These are phyloP conservation scores for Coccinonectria pachysandricola DNA, from an alignment of 2,329 filamentous ascomycete genomes.

Conservation along the genomic window DNA sequence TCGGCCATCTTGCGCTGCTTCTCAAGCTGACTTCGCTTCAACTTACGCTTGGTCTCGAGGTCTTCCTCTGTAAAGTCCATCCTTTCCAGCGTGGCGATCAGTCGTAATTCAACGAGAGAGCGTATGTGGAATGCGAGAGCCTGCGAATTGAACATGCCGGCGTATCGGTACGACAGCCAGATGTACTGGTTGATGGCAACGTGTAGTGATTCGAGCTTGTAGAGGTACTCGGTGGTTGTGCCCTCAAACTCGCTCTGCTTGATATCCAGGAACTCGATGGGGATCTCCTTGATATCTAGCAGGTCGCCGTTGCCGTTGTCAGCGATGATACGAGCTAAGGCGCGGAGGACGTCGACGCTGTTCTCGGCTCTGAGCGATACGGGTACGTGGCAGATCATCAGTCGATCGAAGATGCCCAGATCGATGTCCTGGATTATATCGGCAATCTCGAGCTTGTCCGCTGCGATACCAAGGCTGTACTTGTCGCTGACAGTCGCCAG, in stretches of 20 bases:
- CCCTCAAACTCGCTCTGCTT: slow-evolving; percentile 31
- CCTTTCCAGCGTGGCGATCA: slow-evolving; percentile 38
- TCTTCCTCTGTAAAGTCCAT: slow-evolving; percentile 38
- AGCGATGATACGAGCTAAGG: slow-evolving; percentile 61
- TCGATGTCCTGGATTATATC: slow-evolving; percentile 64
- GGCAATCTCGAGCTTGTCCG: slow-evolving; percentile 54
- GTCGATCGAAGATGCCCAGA: slow-evolving; percentile 62
- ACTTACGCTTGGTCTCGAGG: slow-evolving; percentile 17
- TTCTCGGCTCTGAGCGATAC: slow-evolving; percentile 41
- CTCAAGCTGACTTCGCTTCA: slow-evolving; percentile 13
- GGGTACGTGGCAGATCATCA: slow-evolving; percentile 66
- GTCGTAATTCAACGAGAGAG: slow-evolving; percentile 62
- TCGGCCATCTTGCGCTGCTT: slow-evolving; percentile 6
- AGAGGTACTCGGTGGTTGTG: slow-evolving; percentile 46
- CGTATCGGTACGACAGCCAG: slow-evolving; percentile 87
- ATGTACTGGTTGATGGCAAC: slow-evolving; percentile 75
- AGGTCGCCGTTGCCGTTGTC: slow-evolving; percentile 56
- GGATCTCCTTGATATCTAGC: slow-evolving; percentile 58
- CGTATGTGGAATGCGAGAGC: slow-evolving; percentile 72
- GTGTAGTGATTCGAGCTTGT: slow-evolving; percentile 66
- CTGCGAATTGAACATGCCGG: slow-evolving; percentile 67
- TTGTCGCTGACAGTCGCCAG: slow-evolving; percentile 51
- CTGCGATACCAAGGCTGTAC: slow-evolving; percentile 55
- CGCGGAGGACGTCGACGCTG: slow-evolving; percentile 42
- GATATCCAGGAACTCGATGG: slow-evolving; percentile 65